Evolutionary conservation across 73 alveolate species (phyloP).

Genomic region (Blepharisma stoltei): DNA sequence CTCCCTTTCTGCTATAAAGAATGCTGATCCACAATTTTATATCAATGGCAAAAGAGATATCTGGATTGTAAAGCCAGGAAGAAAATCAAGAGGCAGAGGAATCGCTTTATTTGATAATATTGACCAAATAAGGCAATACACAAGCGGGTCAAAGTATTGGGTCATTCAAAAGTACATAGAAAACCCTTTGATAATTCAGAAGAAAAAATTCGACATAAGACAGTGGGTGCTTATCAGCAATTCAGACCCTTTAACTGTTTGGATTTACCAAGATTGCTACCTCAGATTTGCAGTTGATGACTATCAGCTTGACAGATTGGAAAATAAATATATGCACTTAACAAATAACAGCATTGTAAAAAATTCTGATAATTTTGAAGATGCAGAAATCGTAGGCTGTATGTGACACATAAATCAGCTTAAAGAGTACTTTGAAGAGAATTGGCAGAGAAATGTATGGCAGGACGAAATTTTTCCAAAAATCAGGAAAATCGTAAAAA

Average conservation of each 20-base stretch:
- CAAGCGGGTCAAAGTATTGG: slow-evolving; percentile 65
- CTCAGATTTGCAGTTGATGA: slow-evolving; percentile 61
- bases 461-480: slow-evolving; percentile 72
- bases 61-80: slow-evolving; percentile 95
- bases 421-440: slow-evolving; percentile 55
- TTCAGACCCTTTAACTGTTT: slow-evolving; percentile 58
- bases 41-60: slow-evolving; percentile 71
- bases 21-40: slow-evolving; percentile 55
- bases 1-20: background rate
- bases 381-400: slow-evolving; percentile 85
- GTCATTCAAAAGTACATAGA: slow-evolving; percentile 92
- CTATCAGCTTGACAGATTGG: slow-evolving; percentile 25
- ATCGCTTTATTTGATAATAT: slow-evolving; percentile 67
- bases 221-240: slow-evolving; percentile 63
- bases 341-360: slow-evolving; percentile 54
- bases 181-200: slow-evolving; percentile 82
- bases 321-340: slow-evolving; percentile 46
- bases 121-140: slow-evolving; percentile 77
- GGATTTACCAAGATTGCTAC: slow-evolving; percentile 67
- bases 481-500: slow-evolving; percentile 78
- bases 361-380: slow-evolving; percentile 48
- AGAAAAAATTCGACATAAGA: slow-evolving; percentile 87
- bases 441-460: slow-evolving; percentile 70
- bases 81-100: slow-evolving; percentile 93
- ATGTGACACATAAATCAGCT: slow-evolving; percentile 89